These are phyloP conservation scores for Sclerotinia subarctica DNA, from an alignment of 2,329 filamentous ascomycete species.

Conservation along the genomic window DNA sequence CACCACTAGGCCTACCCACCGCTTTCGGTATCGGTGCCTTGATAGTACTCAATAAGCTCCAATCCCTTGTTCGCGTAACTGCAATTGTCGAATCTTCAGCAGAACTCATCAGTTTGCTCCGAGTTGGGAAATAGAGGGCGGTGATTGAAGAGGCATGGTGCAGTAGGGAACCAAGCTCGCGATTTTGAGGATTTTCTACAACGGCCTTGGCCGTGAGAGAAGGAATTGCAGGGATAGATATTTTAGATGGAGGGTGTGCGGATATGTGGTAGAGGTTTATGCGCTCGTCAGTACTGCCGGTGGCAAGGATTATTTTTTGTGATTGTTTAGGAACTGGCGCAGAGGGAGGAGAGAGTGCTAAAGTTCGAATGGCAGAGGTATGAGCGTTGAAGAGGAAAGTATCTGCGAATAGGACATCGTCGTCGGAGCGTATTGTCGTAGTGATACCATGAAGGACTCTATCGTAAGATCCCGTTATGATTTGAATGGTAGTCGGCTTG, in stretches of 20 bases:
- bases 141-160: constrained; percentile 85
- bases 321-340: constrained; percentile 56
- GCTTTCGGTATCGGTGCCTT: constrained; percentile 83
- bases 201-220: constrained; percentile 69
- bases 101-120: constrained; percentile 82
- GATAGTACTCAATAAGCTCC: constrained; percentile 81
- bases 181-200: constrained; percentile 80
- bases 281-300: constrained; percentile 86
- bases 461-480: constrained; percentile 92
- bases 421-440: constrained; percentile 57
- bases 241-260: constrained; percentile 58
- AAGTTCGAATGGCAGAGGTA: constrained; percentile 80
- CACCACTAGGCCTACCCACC: constrained; percentile 77
- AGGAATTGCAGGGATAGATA: constrained; percentile 58
- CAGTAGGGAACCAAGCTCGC: constrained; percentile 79
- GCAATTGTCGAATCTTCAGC: constrained; percentile 90
- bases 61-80: constrained; percentile 83
- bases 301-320: constrained; percentile 87
- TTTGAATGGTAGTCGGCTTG: constrained; percentile 65
- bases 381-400: constrained; percentile 96
- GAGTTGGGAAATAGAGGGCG: constrained; percentile 74
- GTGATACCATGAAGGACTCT: constrained; percentile 86
- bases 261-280: constrained; percentile 94
- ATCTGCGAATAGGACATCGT: constrained; percentile 70
- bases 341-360: constrained; percentile 79